Conservation (phyloP, 2,329 filamentous ascomycete species). For the Calonectria ilicicola region DNA sequence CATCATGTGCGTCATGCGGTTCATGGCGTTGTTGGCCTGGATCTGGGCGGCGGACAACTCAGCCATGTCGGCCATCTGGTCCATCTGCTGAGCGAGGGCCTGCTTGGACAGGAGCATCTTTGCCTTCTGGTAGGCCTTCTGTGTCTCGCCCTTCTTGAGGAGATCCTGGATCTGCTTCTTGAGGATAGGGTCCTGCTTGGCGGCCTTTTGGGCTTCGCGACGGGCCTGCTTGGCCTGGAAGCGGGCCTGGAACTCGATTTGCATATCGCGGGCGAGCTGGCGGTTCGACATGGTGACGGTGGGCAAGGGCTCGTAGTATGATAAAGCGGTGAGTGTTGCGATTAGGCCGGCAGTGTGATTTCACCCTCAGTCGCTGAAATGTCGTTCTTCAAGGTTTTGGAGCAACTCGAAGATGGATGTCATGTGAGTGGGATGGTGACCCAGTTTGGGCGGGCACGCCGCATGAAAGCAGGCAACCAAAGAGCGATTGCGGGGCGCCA, state of each 20-base stretch:
- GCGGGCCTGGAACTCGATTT: conserved; percentile 72
- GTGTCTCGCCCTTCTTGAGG: conserved; percentile 72
- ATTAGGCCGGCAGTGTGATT: background rate
- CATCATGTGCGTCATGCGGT: conserved; percentile 75
- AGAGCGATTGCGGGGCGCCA: conserved; percentile 22
- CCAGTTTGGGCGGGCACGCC: conserved; percentile 7
- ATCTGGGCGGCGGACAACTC: conserved; percentile 71
- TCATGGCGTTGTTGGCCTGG: conserved; percentile 74
- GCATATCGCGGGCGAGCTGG: conserved; percentile 70
- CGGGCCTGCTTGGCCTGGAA: conserved; percentile 74
- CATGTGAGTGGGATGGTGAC: conserved; percentile 37
- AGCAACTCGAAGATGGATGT: conserved; percentile 28
- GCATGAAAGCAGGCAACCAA: conserved; percentile 4
- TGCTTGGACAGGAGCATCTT: conserved; percentile 73
- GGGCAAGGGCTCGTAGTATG: background rate
- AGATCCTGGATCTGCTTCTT: conserved; percentile 74
- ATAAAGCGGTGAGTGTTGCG: background rate
- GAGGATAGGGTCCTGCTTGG: conserved; percentile 70
- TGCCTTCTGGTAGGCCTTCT: conserved; percentile 72
- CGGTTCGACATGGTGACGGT: conserved; percentile 65
- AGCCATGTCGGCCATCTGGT: conserved; percentile 74
- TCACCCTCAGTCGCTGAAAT: background rate
- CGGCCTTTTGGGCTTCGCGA: conserved; percentile 70
- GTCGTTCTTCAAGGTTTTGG: conserved; percentile 3
- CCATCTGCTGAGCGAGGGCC: conserved; percentile 72